Base-by-base conservation (phyloP, 1,284 basidiomycete genomes). In the Xerocomus amazonicus region DNA sequence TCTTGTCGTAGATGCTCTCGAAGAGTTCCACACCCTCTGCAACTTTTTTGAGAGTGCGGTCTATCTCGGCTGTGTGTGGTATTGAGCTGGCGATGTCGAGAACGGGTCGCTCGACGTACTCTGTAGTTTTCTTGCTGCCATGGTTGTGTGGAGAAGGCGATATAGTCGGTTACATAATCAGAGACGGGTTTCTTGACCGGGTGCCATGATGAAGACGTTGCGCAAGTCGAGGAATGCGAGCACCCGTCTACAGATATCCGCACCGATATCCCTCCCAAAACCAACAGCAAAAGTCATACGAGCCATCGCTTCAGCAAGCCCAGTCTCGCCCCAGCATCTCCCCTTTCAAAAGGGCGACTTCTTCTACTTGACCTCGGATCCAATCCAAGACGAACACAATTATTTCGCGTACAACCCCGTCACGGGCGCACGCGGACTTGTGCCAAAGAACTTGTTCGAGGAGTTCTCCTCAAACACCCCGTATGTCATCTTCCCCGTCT, bases 341-440 rank as follows among this genome's bases (percentile, higher is more conserved):
- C 84, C 90, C 38, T 99, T 98, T 67, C 77, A 83, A 58, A 90
- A 90, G 70, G 97, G 97, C 55, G 97, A 99, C 73, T 98, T 98
- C 72, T 98, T 97, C 75, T 92, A 98, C 71, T 95, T 99, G 51
- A 77, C 92, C 32, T 82, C 83, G 55, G 92, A 96, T 59, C 73
- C 79, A 14, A 74, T 82, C 43, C 66, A 72, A 39, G 65, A 75
- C 23, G 78, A 74, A 6, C 69, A 73, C 34, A 93, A 84, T 81
- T 95, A 90, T 62, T 88, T 93, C 66, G 92, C 89, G 5, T 83
- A 93, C 65, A 95, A 99, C 67, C 96, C 97, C 14, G 79, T 95
- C 60, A 87, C 89, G 10, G 91, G 92, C 37, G 87, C 94, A 5
- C 80, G 97, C 52, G 97, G 97, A 6, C 78, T 95, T 34, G 97